Evolutionary conservation across 352 stramenopile genomes (phyloP).

Genomic region (Phytophthora pini): DNA sequence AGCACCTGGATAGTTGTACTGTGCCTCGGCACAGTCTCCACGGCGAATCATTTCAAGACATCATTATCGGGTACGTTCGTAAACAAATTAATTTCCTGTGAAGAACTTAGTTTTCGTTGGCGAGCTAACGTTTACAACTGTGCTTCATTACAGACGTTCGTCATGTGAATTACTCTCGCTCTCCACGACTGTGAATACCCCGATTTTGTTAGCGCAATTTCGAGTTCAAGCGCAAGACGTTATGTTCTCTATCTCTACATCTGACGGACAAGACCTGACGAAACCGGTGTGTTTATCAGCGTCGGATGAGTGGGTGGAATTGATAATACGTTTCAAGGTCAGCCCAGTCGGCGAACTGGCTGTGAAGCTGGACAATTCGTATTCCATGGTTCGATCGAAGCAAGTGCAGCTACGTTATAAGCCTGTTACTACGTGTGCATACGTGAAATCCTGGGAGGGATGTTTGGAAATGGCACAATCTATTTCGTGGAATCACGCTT

Average conservation of each 20-base stretch:
- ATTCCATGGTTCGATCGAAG: conserved; percentile 69
- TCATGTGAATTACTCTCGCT: conserved; percentile 29
- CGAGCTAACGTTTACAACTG: not conserved
- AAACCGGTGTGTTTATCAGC: conserved; percentile 50
- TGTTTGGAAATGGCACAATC: conserved; percentile 71
- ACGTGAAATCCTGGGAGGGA: conserved; percentile 58
- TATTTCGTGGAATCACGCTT: conserved; percentile 77
- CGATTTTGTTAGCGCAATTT: conserved; percentile 38
- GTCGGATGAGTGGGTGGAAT: conserved; percentile 58
- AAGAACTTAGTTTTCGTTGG: not conserved
- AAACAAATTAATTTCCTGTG: not conserved
- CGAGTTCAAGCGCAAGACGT: conserved; percentile 54
- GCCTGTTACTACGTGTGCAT: conserved; percentile 32
- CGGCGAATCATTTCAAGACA: conserved; percentile 39
- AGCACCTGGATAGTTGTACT: conserved; percentile 56
- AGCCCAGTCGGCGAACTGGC: conserved; percentile 14
- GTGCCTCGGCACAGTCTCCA: conserved; percentile 59
- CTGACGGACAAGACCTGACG: conserved; percentile 39
- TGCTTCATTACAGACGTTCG: conserved; percentile 19
- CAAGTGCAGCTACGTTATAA: conserved; percentile 54
- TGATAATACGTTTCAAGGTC: conserved; percentile 43
- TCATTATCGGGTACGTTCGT: conserved; percentile 52
- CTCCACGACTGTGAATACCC: not conserved
- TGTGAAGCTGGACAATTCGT: conserved; percentile 74
- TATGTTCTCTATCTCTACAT: conserved; percentile 33